Evolutionary conservation across 768 basidiomycete species (phyloP).

Genomic region (Suillus placidus): DNA sequence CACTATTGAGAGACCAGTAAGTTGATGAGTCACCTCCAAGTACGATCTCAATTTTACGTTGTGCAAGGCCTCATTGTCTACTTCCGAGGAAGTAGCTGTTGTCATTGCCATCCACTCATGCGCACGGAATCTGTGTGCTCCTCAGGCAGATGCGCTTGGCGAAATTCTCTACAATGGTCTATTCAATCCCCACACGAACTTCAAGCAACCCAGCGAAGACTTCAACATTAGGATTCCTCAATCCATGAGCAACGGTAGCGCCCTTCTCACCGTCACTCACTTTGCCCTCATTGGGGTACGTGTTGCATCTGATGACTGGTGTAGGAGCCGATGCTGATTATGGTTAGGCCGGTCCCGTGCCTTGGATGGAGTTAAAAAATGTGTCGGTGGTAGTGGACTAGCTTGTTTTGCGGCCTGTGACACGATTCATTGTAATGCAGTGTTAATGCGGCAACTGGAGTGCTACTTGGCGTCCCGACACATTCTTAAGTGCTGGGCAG

Average conservation of each 20-base stretch:
- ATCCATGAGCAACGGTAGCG: not conserved
- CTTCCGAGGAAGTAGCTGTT: conserved; percentile 37
- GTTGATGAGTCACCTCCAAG: not conserved
- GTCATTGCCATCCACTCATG: conserved; percentile 36
- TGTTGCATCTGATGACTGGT: not conserved
- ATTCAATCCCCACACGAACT: conserved; percentile 22
- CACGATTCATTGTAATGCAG: not conserved
- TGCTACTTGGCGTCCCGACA: not conserved
- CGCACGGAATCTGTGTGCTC: conserved; percentile 19
- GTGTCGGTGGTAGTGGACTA: not conserved
- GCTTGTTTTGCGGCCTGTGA: not conserved
- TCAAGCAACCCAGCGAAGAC: not conserved
- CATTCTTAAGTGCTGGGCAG: not conserved
- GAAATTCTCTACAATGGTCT: conserved; percentile 32
- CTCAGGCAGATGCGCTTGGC: conserved; percentile 27
- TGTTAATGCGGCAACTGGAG: not conserved
- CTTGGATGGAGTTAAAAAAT: conserved; percentile 5
- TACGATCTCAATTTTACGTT: not conserved
- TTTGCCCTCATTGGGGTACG: conserved; percentile 6
- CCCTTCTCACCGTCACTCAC: conserved; percentile 3
- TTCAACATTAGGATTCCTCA: conserved; percentile 1
- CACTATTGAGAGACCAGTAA: conserved; percentile 4
- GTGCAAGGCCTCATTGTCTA: conserved; percentile 31
- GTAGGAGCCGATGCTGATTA: not conserved
- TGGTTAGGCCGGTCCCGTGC: conserved; percentile 2